Conservation (phyloP, 345 rosid genomes). For the Euphorbia pulcherrima region DNA sequence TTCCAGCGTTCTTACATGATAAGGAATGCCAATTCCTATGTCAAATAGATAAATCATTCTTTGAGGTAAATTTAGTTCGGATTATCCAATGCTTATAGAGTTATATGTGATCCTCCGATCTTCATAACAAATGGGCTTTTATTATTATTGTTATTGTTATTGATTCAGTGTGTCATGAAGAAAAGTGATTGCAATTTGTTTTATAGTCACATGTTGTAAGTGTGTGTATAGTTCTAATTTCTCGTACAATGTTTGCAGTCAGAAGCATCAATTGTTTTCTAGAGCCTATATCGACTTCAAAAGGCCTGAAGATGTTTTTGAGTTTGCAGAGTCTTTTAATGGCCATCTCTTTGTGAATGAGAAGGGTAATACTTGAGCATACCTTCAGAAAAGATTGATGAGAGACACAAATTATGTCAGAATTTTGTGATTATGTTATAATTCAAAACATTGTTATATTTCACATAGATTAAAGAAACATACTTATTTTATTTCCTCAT, state of each 20-base stretch:
- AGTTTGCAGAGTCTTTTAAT: slow-evolving; percentile 69
- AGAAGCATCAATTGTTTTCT: slow-evolving; percentile 51
- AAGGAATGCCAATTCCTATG: not conserved
- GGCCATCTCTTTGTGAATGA: slow-evolving; percentile 74
- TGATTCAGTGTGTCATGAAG: not conserved
- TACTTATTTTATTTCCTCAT: not conserved
- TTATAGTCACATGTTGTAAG: not conserved
- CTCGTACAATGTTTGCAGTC: slow-evolving; percentile 36
- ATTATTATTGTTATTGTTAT: not conserved
- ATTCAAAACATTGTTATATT: slow-evolving; percentile 10
- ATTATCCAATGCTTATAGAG: not conserved
- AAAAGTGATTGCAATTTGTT: not conserved
- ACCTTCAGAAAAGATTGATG: slow-evolving; percentile 14
- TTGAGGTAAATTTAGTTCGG: not conserved
- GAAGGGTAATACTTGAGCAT: slow-evolving; percentile 50
- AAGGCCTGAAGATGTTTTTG: slow-evolving; percentile 56
- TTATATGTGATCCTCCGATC: not conserved
- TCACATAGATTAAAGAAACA: slow-evolving; percentile 4
- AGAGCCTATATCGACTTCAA: slow-evolving; percentile 65
- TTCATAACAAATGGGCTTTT: not conserved
- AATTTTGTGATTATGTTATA: not conserved
- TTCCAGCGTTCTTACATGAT: not conserved
- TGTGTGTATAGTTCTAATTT: not conserved
- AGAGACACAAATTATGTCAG: slow-evolving; percentile 6
- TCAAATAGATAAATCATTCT: not conserved